Base-by-base conservation (phyloP, 1,284 basidiomycete genomes). In the Cryptococcus sp. region DNA sequence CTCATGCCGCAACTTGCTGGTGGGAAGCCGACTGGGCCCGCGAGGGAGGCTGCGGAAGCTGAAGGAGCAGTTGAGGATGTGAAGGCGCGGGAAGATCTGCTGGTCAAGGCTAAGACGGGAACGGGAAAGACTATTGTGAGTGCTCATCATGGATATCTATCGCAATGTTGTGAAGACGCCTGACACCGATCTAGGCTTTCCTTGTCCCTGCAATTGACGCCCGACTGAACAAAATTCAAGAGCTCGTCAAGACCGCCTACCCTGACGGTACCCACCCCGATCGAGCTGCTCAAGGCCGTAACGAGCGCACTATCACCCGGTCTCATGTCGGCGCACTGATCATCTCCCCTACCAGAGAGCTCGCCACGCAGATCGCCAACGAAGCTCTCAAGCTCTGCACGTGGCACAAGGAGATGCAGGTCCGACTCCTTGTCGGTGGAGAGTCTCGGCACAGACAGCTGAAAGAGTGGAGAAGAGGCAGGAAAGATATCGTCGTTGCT, bases 341-440 rank as follows among this genome's bases (percentile, higher is more conserved):
- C 72, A 86, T 99, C 73, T 92, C 88, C 40, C 95, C 96, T 2
- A 99, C 95, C 0, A 86, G 96, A 60, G 95, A 99, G 75, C 82
- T 96, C 52, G 95, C 95, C 0, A 89, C 88, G 1, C 94, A 97
- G 78, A 98, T 98, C 65, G 93, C 93, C 15, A 86, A 84, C 41
- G 93, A 97, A 76, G 91, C 91, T 1, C 71, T 83, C 41, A 86
- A 86, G 71, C 81, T 94, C 22, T 84, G 86, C 1, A 73, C 79
- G 0, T 85, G 90, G 73, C 84, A 90, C 64, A 78, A 81, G 15
- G 84, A 83, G 23, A 85, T 90, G 65, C 82, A 87, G 58, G 89
- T 93, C 16, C 85, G 85, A 60, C 78, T 94, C 7, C 84, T 97
- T 51, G 86, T 91, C 50, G 95, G 94, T 23, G 95, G 94, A 5